These are phyloP conservation scores for Elsinoe necatrix DNA, from an alignment of 2,329 filamentous ascomycete genomes.

Conservation along the genomic window DNA sequence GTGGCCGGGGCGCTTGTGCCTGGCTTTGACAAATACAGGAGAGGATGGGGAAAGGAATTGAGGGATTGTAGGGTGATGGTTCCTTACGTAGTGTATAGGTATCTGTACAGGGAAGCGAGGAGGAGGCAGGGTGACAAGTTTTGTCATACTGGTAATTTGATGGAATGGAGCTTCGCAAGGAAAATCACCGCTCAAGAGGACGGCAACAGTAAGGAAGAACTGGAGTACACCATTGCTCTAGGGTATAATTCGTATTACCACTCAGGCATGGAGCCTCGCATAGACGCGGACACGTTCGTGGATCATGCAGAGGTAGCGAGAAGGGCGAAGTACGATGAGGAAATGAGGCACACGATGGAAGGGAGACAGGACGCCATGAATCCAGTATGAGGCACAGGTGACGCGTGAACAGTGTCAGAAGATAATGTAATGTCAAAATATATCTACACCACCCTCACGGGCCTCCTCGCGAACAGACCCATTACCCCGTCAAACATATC, in stretches of 20 bases:
- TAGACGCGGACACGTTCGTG: background rate
- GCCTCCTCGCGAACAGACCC: conserved; percentile 53
- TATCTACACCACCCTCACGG: conserved; percentile 24
- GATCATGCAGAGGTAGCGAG: background rate
- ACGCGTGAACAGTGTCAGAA: background rate
- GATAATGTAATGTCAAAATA: background rate
- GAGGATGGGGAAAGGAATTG: background rate
- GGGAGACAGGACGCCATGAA: background rate
- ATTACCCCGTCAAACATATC: conserved; percentile 70
- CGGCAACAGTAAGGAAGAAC: background rate
- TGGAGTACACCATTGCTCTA: background rate
- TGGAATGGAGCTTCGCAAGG: background rate
- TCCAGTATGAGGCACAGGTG: background rate
- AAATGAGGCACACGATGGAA: background rate
- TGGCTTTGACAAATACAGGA: background rate
- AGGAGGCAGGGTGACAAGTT: background rate
- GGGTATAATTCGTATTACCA: background rate
- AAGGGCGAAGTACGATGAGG: background rate
- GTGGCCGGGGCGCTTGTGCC: background rate
- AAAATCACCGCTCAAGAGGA: background rate
- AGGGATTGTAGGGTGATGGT: background rate
- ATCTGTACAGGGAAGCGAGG: background rate
- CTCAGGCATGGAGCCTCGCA: background rate
- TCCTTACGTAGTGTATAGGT: background rate
- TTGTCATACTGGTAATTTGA: background rate